phyloP scores from a whole-genome alignment of 2,329 filamentous ascomycete genomes.

The Diaporthe capsici region DNA sequence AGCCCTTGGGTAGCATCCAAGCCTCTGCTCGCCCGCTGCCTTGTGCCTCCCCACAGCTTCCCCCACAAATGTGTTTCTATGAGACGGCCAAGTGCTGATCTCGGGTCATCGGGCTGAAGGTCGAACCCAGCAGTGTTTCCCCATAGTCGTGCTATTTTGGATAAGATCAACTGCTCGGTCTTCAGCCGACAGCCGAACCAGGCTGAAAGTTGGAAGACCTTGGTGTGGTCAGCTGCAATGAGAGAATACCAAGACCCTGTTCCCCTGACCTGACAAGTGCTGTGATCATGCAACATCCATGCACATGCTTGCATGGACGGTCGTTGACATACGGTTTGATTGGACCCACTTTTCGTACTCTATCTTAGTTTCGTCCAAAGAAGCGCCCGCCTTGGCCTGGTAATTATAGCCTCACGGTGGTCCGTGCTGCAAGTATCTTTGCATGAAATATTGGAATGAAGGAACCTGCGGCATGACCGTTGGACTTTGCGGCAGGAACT shows the following conservation, averaged over 20 bases:
- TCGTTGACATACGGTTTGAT: slow-evolving; percentile 14
- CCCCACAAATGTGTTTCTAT: slow-evolving; percentile 8
- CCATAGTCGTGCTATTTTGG: not conserved
- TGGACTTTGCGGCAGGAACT: not conserved
- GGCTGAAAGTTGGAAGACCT: slow-evolving; percentile 1
- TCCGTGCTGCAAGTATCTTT: slow-evolving; percentile 17
- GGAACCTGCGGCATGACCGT: slow-evolving; percentile 8
- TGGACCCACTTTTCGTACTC: slow-evolving; percentile 9
- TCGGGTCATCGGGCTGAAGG: not conserved
- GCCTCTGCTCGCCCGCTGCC: not conserved
- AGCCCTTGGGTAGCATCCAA: slow-evolving; percentile 3
- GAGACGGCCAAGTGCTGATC: slow-evolving; percentile 16
- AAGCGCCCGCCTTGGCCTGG: not conserved
- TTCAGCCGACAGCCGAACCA: not conserved
- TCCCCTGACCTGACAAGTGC: slow-evolving; percentile 3
- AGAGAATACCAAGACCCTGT: not conserved
- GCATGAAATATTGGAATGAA: not conserved
- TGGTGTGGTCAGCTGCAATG: not conserved
- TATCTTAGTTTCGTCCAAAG: slow-evolving; percentile 23
- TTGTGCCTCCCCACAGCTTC: not conserved
- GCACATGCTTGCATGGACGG: not conserved
- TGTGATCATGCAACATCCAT: slow-evolving; percentile 4
- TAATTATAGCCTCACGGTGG: slow-evolving; percentile 13
- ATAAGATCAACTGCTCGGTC: slow-evolving; percentile 3
- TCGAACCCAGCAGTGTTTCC: not conserved